Evolutionary conservation across 148 eudicot species (phyloP).

Genomic region (Silene uniflora): DNA sequence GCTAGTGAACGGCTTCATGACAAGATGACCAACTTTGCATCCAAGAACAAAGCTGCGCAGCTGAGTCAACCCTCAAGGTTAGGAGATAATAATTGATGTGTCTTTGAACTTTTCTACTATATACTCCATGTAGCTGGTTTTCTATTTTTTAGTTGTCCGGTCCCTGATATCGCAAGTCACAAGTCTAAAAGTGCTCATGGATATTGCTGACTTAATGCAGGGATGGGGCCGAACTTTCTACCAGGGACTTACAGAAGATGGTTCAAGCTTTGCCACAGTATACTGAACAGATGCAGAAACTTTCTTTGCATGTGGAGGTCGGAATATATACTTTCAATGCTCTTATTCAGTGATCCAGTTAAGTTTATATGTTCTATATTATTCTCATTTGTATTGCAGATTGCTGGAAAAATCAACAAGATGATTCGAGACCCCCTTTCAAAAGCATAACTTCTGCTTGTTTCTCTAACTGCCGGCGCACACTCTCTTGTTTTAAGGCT

Average conservation of each 20-base stretch:
- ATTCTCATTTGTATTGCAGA: conserved; percentile 39
- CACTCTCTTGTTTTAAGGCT: no score
- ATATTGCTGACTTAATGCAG: conserved; percentile 38
- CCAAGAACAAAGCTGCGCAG: no score
- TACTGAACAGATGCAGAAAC: conserved; percentile 85
- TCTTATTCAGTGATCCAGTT: neutral
- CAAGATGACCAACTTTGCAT: no score
- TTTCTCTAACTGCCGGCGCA: no score
- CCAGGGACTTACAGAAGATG: conserved; percentile 94
- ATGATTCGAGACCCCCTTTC: conserved; percentile 76
- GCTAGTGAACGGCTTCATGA: no score
- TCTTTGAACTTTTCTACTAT: neutral
- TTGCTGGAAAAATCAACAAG: conserved; percentile 87
- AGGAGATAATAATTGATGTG: conserved; percentile 22
- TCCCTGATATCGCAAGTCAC: neutral
- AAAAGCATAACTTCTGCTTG: no score
- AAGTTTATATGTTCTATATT: conserved; percentile 9
- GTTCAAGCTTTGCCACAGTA: conserved; percentile 97
- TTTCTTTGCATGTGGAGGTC: conserved; percentile 93
- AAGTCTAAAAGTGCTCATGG: conserved; percentile 11
- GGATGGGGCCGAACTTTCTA: conserved; percentile 82
- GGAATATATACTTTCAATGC: conserved; percentile 10
- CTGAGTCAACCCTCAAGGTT: conserved; percentile 77
- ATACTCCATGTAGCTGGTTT: neutral
- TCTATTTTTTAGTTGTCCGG: neutral